A percentile compares a stretch with the other conserved stretches of the same genome.
Evolutionary conservation across 2,329 filamentous ascomycete species (phyloP).

Genomic region (Rutstroemia sydowiana): DNA sequence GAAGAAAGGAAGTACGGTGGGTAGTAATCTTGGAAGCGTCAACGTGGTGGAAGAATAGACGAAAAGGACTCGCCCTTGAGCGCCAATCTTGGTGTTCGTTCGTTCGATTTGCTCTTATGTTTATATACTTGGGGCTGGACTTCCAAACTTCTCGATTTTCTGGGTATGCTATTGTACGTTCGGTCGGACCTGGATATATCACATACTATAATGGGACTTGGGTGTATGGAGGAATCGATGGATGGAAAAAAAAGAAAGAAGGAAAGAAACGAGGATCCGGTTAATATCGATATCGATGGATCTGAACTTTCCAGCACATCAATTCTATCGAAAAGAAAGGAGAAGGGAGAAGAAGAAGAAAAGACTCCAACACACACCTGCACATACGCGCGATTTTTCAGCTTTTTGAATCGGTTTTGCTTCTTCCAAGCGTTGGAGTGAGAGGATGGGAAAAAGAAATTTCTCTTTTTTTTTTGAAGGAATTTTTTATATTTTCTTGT

Average conservation of each 20-base stretch:
- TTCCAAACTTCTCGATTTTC: too few relatives aligned
- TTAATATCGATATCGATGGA: background rate
- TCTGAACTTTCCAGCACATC: too few relatives aligned
- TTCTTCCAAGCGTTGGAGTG: too few relatives aligned
- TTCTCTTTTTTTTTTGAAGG: slow-evolving; percentile 95
- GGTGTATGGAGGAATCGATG: background rate
- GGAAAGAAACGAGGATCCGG: background rate
- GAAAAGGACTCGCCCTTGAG: background rate
- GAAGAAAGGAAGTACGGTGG: slow-evolving; percentile 31
- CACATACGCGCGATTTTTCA: too few relatives aligned
- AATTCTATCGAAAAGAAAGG: too few relatives aligned
- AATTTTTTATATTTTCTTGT: too few relatives aligned
- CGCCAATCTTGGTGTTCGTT: too few relatives aligned
- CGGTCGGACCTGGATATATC: background rate
- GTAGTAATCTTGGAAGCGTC: slow-evolving; percentile 24
- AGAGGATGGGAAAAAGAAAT: slow-evolving; percentile 58
- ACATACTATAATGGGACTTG: background rate
- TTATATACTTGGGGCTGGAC: background rate
- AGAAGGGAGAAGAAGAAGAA: too few relatives aligned
- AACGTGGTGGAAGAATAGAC: slow-evolving; percentile 16
- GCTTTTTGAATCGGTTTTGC: too few relatives aligned
- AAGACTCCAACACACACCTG: too few relatives aligned
- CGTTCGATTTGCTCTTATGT: background rate
- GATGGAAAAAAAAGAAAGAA: background rate
- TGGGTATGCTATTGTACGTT: too few relatives aligned